These are phyloP conservation scores for Nicotiana otophora DNA, from an alignment of 257 asterid species.

Conservation along the genomic window DNA sequence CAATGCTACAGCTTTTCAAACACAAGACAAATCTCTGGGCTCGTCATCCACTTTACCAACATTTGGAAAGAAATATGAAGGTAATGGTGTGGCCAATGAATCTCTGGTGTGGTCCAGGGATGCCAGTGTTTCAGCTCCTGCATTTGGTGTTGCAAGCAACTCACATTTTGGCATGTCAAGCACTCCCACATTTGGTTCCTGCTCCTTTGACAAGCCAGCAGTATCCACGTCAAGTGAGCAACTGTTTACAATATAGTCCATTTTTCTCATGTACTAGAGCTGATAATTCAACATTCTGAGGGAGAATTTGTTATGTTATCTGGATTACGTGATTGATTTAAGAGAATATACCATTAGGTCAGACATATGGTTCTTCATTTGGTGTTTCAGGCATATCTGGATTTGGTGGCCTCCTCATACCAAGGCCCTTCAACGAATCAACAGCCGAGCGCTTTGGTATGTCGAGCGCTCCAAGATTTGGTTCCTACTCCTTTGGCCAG, in stretches of 20 bases:
- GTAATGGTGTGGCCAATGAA: neutral
- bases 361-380: neutral
- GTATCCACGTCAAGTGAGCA: neutral
- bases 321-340: neutral
- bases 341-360: neutral
- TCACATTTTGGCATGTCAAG: neutral
- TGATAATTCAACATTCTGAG: neutral
- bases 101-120: neutral
- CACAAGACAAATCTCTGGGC: neutral
- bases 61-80: neutral
- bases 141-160: conserved; percentile 7
- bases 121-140: neutral
- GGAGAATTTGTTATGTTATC: neutral
- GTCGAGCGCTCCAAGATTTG: neutral
- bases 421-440: neutral
- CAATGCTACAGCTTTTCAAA: neutral
- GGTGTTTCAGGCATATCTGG: neutral
- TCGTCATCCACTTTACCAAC: neutral
- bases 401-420: neutral
- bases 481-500: neutral
- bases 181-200: neutral
- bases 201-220: conserved; percentile 1
- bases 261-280: neutral
- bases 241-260: neutral
- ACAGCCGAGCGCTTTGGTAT: neutral